Evolutionary conservation across 805 yeast species (phyloP).

Genomic region (Zygosaccharomyces kombuchaensis): DNA sequence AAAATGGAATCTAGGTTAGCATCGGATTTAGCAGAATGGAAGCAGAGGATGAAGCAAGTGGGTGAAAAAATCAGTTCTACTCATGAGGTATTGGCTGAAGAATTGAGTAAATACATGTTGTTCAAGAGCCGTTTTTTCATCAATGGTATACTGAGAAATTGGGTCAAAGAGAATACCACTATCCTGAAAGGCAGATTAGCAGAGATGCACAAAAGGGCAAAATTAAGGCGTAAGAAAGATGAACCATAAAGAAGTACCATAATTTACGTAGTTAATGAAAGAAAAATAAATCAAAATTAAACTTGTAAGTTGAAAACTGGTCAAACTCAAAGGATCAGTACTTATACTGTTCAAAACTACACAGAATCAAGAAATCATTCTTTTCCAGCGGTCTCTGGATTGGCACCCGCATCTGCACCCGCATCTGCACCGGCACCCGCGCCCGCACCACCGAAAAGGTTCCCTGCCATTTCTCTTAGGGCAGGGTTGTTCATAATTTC

Average conservation of each 20-base stretch:
- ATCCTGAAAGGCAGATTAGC: conserved; percentile 12
- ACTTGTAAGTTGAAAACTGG: not conserved
- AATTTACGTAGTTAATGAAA: not conserved
- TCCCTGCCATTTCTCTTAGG: conserved; percentile 65
- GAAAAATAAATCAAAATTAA: not conserved
- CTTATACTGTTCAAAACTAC: not conserved
- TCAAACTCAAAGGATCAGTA: not conserved
- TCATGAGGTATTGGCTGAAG: conserved; percentile 64
- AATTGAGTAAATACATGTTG: conserved; percentile 53
- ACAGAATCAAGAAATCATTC: not conserved
- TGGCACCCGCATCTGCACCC: conserved; percentile 5
- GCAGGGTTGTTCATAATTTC: conserved; percentile 80
- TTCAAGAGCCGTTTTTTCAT: conserved; percentile 43
- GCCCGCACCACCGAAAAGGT: conserved; percentile 56
- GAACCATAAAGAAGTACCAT: not conserved
- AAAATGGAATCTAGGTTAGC: conserved; percentile 44
- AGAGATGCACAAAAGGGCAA: conserved; percentile 6
- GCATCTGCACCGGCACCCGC: conserved; percentile 11
- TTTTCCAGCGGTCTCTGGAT: conserved; percentile 12
- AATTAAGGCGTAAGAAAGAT: not conserved
- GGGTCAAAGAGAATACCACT: conserved; percentile 13
- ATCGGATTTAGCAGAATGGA: conserved; percentile 39
- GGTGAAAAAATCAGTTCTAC: conserved; percentile 44
- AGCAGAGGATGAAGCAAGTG: conserved; percentile 40
- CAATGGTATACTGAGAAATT: conserved; percentile 12